Evolutionary conservation across 2,329 filamentous ascomycete species (phyloP), one percentile per base, ranked within the genome.

Genomic region (Beauveria australis): DNA sequence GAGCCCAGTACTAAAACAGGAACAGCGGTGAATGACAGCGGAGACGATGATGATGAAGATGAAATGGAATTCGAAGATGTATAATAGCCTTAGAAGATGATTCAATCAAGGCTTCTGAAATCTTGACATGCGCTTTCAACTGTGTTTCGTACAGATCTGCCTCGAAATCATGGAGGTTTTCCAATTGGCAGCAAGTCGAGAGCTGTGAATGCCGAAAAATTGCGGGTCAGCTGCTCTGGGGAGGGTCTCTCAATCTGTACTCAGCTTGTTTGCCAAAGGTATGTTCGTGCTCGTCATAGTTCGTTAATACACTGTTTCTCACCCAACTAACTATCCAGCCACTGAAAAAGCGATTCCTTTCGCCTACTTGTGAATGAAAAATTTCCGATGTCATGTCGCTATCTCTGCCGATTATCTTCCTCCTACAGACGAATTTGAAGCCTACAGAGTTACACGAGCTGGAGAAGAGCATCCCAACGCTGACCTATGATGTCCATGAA

Each of bases 401-500:
- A 5, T 53, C 65, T 12, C 63, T 83, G 41, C 89, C 90, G 12
- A 78, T 83, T 4, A 86, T 94, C 26, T 94, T 86, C 66, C 78
- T 97, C 16, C 80, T 96, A 0, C 76, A 86, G 1, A 85, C 87
- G 4, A 89, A 91, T 69, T 78, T 96, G 30, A 75, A 79, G 1
- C 73, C 82, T 1, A 80, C 86, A 7, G 82, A 88, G 64, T 76
- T 89, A 10, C 82, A 86, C 54, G 73, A 79, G 37, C 71, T 91
- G 16, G 87, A 92, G 69, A 81, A 85, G 28, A 79, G 79, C 24
- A 81, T 95, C 10, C 77, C 81, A 4, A 80, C 79, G 0, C 70
- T 94, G 58, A 92, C 90, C 0, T 87, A 88, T 62, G 83, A 93
- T 70, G 77, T 88, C 57, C 77, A 79, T 16, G 88, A 93, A 71